A percentile compares a stretch with the other conserved stretches of the same genome.
phyloP scores from a whole-genome alignment of 2,329 filamentous ascomycete species.

The Blastomyces percursus region DNA sequence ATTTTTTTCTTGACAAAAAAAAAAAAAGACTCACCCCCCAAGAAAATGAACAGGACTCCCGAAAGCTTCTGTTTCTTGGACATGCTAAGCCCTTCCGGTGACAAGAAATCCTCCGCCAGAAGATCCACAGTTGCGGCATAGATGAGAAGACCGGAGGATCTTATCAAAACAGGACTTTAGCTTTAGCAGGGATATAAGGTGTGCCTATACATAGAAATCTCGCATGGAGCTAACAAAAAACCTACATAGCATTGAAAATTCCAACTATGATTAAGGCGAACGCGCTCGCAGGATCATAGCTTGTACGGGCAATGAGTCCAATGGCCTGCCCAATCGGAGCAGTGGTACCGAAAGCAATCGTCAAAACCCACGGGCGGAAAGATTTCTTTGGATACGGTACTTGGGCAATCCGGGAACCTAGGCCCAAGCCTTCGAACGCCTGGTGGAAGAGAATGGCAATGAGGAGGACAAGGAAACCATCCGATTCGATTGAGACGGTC shows the following conservation, averaged over 20 bases:
- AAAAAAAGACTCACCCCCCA: constrained; percentile 36
- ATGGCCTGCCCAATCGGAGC: constrained; percentile 56
- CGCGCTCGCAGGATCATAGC: constrained; percentile 53
- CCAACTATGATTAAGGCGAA: constrained; percentile 55
- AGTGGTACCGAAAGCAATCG: constrained; percentile 53
- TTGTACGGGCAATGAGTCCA: constrained; percentile 45
- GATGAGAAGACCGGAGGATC: constrained; percentile 49
- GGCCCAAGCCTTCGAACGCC: constrained; percentile 64
- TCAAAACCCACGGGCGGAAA: constrained; percentile 49
- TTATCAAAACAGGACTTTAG: constrained; percentile 22
- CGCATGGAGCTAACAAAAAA: constrained; percentile 7
- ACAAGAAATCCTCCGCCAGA: constrained; percentile 55
- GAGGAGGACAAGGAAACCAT: constrained; percentile 41
- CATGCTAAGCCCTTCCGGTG: constrained; percentile 45
- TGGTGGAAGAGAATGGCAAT: constrained; percentile 65
- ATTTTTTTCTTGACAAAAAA: background rate
- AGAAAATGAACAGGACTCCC: constrained; percentile 43
- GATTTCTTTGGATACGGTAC: constrained; percentile 50
- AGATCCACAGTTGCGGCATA: constrained; percentile 55
- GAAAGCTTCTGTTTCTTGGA: constrained; percentile 43
- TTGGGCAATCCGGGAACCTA: constrained; percentile 59
- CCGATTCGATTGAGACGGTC: constrained; percentile 58
- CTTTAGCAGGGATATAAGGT: background rate
- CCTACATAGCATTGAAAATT: constrained; percentile 54
- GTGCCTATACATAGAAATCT: background rate